Evolutionary conservation across 805 yeast species (phyloP).

Genomic region (Candida boidinii): DNA sequence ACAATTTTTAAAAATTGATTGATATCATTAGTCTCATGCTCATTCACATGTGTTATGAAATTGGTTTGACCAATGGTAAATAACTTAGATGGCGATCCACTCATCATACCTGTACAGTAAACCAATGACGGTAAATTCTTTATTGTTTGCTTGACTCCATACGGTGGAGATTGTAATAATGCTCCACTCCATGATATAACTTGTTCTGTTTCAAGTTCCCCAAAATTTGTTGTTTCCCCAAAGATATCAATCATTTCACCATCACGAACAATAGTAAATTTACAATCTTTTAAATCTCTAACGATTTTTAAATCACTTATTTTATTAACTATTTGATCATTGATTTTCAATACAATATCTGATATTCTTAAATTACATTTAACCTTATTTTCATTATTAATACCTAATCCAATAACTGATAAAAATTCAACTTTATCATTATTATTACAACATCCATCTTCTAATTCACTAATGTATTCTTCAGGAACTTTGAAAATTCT

Average conservation of each 20-base stretch:
- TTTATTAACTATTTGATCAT: slow-evolving; percentile 55
- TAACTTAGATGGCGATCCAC: slow-evolving; percentile 83
- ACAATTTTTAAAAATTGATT: slow-evolving; percentile 60
- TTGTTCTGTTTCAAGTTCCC: slow-evolving; percentile 59
- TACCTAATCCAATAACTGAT: slow-evolving; percentile 54
- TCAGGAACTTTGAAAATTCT: slow-evolving; percentile 84
- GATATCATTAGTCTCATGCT: slow-evolving; percentile 59
- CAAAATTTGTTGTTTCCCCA: slow-evolving; percentile 56
- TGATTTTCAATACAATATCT: slow-evolving; percentile 67
- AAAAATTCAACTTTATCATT: slow-evolving; percentile 66
- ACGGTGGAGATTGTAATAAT: slow-evolving; percentile 81
- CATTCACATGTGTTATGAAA: slow-evolving; percentile 87
- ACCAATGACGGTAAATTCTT: slow-evolving; percentile 71
- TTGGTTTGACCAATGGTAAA: slow-evolving; percentile 72
- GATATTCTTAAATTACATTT: slow-evolving; percentile 42
- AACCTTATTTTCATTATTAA: slow-evolving; percentile 19
- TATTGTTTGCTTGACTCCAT: slow-evolving; percentile 82
- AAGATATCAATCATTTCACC: slow-evolving; percentile 51
- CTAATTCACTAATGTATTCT: slow-evolving; percentile 67
- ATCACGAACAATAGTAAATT: slow-evolving; percentile 62
- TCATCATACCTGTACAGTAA: slow-evolving; percentile 66
- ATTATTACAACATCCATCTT: slow-evolving; percentile 34
- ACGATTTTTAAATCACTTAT: slow-evolving; percentile 54
- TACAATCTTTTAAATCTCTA: slow-evolving; percentile 29
- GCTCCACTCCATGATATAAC: slow-evolving; percentile 81